These are phyloP conservation scores for Trichophyton schoenleinii DNA, from an alignment of 2,329 filamentous ascomycete genomes.

Conservation along the genomic window DNA sequence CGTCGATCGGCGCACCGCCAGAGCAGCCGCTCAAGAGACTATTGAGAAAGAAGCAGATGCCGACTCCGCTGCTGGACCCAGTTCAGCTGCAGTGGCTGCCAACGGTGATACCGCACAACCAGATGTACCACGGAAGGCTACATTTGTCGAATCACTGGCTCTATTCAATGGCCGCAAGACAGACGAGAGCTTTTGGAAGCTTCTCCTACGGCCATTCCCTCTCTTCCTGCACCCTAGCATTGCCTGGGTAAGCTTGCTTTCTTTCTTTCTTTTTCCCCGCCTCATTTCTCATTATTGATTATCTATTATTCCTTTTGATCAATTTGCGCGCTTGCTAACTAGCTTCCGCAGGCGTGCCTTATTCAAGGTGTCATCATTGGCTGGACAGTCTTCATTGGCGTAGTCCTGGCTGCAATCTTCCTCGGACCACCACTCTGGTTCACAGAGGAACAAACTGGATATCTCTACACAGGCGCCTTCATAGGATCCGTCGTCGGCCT, in stretches of 20 bases:
- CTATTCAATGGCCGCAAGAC: conserved; percentile 75
- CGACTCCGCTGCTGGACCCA: neutral
- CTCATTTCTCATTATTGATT: neutral
- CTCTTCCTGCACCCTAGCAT: conserved; percentile 77
- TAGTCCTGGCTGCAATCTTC: conserved; percentile 71
- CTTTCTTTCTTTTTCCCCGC: neutral
- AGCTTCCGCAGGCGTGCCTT: conserved; percentile 41
- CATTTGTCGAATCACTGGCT: conserved; percentile 48
- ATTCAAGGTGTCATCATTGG: conserved; percentile 85
- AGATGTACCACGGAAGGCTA: conserved; percentile 36
- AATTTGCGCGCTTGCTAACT: conserved; percentile 3
- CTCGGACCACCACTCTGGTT: conserved; percentile 71
- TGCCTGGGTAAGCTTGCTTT: conserved; percentile 48
- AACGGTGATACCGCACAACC: neutral
- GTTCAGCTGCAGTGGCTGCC: neutral
- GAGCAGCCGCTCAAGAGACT: neutral
- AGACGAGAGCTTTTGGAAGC: conserved; percentile 56
- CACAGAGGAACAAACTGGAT: conserved; percentile 68
- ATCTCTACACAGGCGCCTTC: conserved; percentile 76
- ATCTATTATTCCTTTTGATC: too few relatives aligned
- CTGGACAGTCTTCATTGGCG: conserved; percentile 88
- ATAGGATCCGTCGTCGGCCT: conserved; percentile 72
- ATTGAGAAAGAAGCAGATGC: conserved; percentile 8
- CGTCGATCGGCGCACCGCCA: conserved; percentile 12
- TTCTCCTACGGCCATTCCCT: conserved; percentile 61